These are phyloP conservation scores for Bipolaris oryzae DNA, from an alignment of 2,329 filamentous ascomycete genomes.

Conservation along the genomic window DNA sequence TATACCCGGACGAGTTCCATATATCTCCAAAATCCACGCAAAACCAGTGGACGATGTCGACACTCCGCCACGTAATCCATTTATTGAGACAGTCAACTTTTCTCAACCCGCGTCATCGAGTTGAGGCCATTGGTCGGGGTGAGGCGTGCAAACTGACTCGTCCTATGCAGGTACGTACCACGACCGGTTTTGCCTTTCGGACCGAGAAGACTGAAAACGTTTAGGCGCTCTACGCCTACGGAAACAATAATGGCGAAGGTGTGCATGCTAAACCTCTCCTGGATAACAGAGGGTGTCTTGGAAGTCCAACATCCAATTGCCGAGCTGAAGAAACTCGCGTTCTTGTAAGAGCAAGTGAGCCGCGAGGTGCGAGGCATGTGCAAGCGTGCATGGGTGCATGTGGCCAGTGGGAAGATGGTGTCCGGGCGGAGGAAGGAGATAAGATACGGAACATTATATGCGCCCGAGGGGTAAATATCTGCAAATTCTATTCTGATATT, in stretches of 20 bases:
- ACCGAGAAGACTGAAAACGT: not conserved
- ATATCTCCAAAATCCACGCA: too few relatives aligned
- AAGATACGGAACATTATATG: not conserved
- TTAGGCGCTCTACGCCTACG: not conserved
- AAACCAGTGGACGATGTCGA: too few relatives aligned
- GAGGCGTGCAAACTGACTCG: not conserved
- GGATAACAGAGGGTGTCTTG: not conserved
- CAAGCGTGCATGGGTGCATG: not conserved
- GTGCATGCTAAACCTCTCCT: not conserved
- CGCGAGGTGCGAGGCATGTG: not conserved
- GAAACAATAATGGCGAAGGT: not conserved
- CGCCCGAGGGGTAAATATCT: not conserved
- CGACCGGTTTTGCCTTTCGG: not conserved
- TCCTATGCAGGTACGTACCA: constrained; percentile 1
- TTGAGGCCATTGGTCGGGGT: not conserved
- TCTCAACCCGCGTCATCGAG: not conserved
- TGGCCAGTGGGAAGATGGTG: not conserved
- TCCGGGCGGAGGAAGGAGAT: not conserved
- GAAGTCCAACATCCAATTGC: not conserved
- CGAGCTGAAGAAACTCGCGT: not conserved
- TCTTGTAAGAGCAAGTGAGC: not conserved
- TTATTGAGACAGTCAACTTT: not conserved
- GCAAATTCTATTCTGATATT: not conserved
- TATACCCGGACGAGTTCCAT: too few relatives aligned
- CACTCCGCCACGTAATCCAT: too few relatives aligned